These are phyloP conservation scores for Pleurotus pulmonarius DNA, from an alignment of 768 basidiomycete genomes.

Conservation along the genomic window DNA sequence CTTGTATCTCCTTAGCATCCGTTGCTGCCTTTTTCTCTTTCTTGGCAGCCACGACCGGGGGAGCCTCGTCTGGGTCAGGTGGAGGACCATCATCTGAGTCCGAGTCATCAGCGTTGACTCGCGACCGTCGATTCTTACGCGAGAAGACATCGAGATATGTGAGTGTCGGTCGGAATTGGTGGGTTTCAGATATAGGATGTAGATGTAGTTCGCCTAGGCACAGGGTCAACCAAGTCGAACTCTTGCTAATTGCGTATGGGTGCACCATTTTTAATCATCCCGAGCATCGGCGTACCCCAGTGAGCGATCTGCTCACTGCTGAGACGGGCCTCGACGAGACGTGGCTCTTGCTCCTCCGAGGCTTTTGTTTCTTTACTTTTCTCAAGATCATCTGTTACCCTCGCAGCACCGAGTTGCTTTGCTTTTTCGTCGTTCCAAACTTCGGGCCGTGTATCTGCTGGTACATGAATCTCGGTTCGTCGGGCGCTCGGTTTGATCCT, in stretches of 20 bases:
- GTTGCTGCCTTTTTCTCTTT: conserved; percentile 58
- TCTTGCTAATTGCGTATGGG: conserved; percentile 15
- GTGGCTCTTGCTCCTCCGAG: conserved; percentile 51
- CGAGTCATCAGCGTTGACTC: conserved; percentile 50
- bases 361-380: conserved; percentile 61
- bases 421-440: conserved; percentile 78
- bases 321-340: conserved; percentile 66
- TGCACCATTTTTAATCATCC: conserved; percentile 67
- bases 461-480: conserved; percentile 75
- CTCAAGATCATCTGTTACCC: conserved; percentile 72
- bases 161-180: conserved; percentile 80
- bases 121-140: conserved; percentile 52
- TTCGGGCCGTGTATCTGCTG: conserved; percentile 74
- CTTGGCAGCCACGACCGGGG: conserved; percentile 37
- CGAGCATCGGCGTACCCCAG: conserved; percentile 69
- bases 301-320: conserved; percentile 69
- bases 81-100: conserved; percentile 80
- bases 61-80: conserved; percentile 72
- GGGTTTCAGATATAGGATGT: conserved; percentile 72
- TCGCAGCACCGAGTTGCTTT: conserved; percentile 60
- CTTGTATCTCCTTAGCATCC: conserved; percentile 76
- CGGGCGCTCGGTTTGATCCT: conserved; percentile 62
- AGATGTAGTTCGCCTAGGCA: conserved; percentile 64
- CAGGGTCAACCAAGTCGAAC: neutral
- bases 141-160: conserved; percentile 76